Conservation (phyloP, 208 protist species). For the Crithidia fasciculata region DNA sequence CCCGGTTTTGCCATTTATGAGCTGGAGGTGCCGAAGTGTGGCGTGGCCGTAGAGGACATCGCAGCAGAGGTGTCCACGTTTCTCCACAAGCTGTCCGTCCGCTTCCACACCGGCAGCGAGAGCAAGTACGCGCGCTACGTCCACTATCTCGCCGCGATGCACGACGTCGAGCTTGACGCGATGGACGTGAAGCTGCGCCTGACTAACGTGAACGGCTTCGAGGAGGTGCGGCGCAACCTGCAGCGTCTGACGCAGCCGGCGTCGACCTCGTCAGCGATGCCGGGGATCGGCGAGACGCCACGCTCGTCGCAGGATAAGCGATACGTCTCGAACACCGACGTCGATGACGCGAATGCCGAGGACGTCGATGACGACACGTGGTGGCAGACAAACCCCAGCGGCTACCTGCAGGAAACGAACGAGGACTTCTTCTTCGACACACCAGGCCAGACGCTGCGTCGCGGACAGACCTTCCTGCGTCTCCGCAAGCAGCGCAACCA, state of each 20-base stretch:
- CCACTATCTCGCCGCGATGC: constrained; percentile 39
- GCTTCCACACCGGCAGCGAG: constrained; percentile 52
- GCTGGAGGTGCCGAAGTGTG: constrained; percentile 66
- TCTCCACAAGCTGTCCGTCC: constrained; percentile 38
- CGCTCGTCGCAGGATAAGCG: constrained; percentile 24
- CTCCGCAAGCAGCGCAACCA: constrained; percentile 50
- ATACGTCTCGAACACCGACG: constrained; percentile 30
- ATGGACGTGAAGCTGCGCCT: constrained; percentile 67
- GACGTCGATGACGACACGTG: constrained; percentile 15
- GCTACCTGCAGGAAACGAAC: constrained; percentile 50
- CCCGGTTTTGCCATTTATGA: constrained; percentile 54
- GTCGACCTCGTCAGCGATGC: neutral
- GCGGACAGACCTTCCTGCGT: constrained; percentile 48
- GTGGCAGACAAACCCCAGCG: constrained; percentile 22
- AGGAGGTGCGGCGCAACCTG: constrained; percentile 60
- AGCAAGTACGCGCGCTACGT: constrained; percentile 77
- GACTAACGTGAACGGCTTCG: constrained; percentile 55
- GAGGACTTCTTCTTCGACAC: constrained; percentile 85
- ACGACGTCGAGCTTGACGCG: constrained; percentile 29
- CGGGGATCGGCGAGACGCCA: neutral
- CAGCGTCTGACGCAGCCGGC: constrained; percentile 19
- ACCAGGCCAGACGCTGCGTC: constrained; percentile 37
- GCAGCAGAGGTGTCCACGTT: constrained; percentile 44
- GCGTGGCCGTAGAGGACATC: constrained; percentile 53
- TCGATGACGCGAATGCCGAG: constrained; percentile 7